phyloP scores from a whole-genome alignment of 352 stramenopile genomes.

The Stramenopiles sp. region DNA sequence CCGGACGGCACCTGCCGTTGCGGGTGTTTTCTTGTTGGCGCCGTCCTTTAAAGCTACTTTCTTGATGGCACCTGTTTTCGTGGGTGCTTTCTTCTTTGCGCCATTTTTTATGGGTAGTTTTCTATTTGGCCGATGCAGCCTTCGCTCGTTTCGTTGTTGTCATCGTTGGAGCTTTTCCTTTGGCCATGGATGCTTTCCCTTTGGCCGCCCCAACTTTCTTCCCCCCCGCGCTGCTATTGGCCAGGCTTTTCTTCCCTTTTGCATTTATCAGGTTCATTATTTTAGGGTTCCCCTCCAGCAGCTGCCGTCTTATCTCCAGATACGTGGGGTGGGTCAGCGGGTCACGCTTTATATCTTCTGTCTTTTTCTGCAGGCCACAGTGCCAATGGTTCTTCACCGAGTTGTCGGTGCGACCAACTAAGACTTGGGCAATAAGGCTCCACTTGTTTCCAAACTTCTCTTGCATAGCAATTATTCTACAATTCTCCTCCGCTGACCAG shows the following conservation, averaged over 20 bases:
- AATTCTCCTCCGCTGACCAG: conserved; percentile 41
- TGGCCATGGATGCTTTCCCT: not conserved
- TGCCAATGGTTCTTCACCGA: conserved; percentile 70
- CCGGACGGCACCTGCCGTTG: no score
- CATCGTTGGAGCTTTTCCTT: not conserved
- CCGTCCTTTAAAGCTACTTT: not conserved
- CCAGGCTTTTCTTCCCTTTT: no score
- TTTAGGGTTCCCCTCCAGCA: no score
- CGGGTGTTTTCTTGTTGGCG: no score
- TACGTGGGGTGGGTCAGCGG: no score
- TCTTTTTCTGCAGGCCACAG: not conserved
- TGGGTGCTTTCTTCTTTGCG: not conserved
- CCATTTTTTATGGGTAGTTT: not conserved
- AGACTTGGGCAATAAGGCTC: conserved; percentile 78
- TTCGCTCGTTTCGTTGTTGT: not conserved
- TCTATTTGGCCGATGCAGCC: not conserved
- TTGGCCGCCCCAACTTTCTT: not conserved
- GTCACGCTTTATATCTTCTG: no score
- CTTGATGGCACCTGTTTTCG: not conserved
- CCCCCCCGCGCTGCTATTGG: not conserved
- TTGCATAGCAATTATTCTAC: not conserved
- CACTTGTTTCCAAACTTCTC: conserved; percentile 52
- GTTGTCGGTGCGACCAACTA: conserved; percentile 67
- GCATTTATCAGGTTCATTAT: no score
- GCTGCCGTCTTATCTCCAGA: no score